phyloP scores from a whole-genome alignment of 371 early-diverging fungal genomes.

The Sporodiniella umbellata region DNA sequence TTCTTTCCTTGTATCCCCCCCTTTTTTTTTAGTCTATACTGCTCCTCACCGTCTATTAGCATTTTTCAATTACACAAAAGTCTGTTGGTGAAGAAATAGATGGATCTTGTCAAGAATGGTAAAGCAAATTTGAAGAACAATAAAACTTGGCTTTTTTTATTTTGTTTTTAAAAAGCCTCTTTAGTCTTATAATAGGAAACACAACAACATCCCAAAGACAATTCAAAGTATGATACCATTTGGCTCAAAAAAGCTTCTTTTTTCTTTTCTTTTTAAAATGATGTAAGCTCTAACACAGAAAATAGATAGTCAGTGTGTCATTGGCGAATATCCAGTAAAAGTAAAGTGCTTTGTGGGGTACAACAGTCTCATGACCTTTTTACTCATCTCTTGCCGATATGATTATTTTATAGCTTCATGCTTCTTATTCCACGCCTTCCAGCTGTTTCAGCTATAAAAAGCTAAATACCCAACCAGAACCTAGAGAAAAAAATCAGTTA shows the following conservation, averaged over 20 bases:
- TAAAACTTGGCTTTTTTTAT: background rate
- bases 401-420: conserved; percentile 14
- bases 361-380: background rate
- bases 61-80: background rate
- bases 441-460: background rate
- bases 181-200: background rate
- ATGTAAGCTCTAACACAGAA: background rate
- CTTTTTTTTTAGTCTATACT: background rate
- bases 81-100: conserved; percentile 23
- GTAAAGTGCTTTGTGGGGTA: too few relatives aligned
- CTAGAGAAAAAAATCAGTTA: conserved; percentile 10
- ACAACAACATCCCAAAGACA: background rate
- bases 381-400: too few relatives aligned
- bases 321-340: background rate
- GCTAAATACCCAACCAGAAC: background rate
- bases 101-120: conserved; percentile 26
- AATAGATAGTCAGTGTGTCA: background rate
- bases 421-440: conserved; percentile 17
- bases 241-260: too few relatives aligned
- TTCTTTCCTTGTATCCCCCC: conserved; percentile 2
- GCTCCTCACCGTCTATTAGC: background rate
- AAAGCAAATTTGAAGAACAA: conserved; percentile 11
- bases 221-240: background rate
- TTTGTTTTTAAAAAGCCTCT: background rate
- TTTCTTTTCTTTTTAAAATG: too few relatives aligned